Base-by-base conservation (phyloP, 306 rosid species). In the Potentilla sterilis region DNA sequence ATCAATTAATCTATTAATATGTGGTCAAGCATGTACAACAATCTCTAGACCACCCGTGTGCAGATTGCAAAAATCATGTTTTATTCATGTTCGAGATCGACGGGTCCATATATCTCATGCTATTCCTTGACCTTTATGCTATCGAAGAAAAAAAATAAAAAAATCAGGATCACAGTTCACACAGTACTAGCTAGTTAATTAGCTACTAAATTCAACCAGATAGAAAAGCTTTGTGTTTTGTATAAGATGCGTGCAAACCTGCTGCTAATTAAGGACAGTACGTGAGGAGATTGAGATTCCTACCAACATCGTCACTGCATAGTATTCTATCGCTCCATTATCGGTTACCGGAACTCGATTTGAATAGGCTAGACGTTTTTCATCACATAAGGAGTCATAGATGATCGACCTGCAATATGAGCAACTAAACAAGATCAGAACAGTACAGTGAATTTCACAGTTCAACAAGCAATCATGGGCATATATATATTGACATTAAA, bases 11-110 rank as follows among this genome's bases (percentile, higher is more conserved):
- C 11, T 52, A 19, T 22, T 48, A 70, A 70, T 70, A 61, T 10
- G n/a, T 71, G 51, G 40, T 72, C 66, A 72, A 72, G 48, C 48
- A 72, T 54, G 15, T 54, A 13, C 49, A 54, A 54, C 76, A 54
- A 3, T 54, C 7, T 15, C 75, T 43, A 71, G 24, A 7, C 48
- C 48, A 71, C 37, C 51, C 66, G 66, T 72, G 66, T 14, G 51
- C 76, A 72, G 14, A 14, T 12, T 19, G 6, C 22, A 16, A 6
- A 19, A 54, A 54, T 54, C 11, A 54, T 24, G 65, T 24, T 24
- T 24, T 4, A 24, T 58, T 58, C 18, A 24, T 22, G 22, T 22
- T 9, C 4, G 67, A 32, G n/a, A 62, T 32, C 42, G 21, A 62
- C n/a, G 67, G 67, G 40, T 61, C 19, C 40, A 4, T 59, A 16